Percentiles rank a stretch among this genome's conserved stretches.
Evolutionary conservation across 352 stramenopile genomes (phyloP).

Genomic region (Globisporangium splendens): DNA sequence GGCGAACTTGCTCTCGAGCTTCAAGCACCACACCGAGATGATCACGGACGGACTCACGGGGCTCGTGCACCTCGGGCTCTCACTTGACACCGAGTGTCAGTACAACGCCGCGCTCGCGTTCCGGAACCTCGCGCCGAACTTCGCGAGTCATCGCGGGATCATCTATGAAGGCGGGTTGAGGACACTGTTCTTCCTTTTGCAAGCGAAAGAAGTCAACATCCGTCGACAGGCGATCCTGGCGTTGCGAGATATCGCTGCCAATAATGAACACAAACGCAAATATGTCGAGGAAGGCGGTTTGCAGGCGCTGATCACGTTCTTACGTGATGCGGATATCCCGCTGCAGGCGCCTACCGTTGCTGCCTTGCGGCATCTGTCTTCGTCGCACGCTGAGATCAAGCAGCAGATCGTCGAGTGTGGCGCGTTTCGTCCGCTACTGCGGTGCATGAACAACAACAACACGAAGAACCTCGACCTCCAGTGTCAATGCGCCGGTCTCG

Average conservation of each 20-base stretch:
- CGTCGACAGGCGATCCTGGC: slow-evolving; percentile 88
- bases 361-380: slow-evolving; percentile 89
- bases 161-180: slow-evolving; percentile 88
- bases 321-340: slow-evolving; percentile 84
- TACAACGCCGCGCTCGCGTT: slow-evolving; percentile 93
- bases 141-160: slow-evolving; percentile 82
- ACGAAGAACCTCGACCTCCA: slow-evolving; percentile 89
- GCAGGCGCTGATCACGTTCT: slow-evolving; percentile 83
- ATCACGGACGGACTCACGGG: slow-evolving; percentile 88
- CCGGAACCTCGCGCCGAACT: slow-evolving; percentile 92
- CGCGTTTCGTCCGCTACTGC: slow-evolving; percentile 78
- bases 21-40: slow-evolving; percentile 89
- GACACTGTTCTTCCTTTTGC: slow-evolving; percentile 90
- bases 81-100: slow-evolving; percentile 90
- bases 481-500: slow-evolving; percentile 90
- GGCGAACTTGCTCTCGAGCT: slow-evolving; percentile 93
- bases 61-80: slow-evolving; percentile 89
- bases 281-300: slow-evolving; percentile 89
- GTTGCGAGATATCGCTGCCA: slow-evolving; percentile 88
- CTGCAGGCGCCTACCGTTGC: slow-evolving; percentile 89
- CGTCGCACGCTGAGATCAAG: slow-evolving; percentile 81
- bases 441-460: slow-evolving; percentile 73
- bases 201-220: slow-evolving; percentile 90
- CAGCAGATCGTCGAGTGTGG: slow-evolving; percentile 79
- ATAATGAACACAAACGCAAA: slow-evolving; percentile 83